Conservation (phyloP, 345 rosid genomes). For the Citrus reticulata region DNA sequence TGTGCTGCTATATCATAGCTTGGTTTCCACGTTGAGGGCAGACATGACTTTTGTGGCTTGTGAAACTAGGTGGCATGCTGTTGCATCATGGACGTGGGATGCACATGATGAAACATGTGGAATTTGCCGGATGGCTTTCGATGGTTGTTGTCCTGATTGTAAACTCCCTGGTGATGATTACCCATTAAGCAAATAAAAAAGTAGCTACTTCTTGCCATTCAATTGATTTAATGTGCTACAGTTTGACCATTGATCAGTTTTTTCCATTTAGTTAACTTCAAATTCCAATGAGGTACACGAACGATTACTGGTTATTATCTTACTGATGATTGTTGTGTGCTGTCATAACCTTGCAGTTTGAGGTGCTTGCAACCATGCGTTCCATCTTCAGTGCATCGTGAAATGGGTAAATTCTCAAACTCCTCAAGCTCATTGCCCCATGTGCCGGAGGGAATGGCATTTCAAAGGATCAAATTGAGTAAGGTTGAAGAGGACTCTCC, state of each 20-base stretch:
- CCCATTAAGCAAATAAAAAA: constrained; percentile 60
- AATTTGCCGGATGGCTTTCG: constrained; percentile 94
- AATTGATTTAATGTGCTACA: not conserved
- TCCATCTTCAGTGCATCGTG: constrained; percentile 93
- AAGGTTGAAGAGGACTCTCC: not conserved
- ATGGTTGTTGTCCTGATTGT: constrained; percentile 95
- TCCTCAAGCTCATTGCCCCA: constrained; percentile 86
- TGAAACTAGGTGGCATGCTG: constrained; percentile 83
- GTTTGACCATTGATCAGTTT: not conserved
- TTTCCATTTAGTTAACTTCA: not conserved
- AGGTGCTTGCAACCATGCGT: constrained; percentile 75
- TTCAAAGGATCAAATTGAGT: constrained; percentile 42
- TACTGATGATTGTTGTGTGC: not conserved
- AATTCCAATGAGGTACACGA: too few species aligned
- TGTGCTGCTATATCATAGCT: too few species aligned
- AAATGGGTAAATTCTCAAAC: constrained; percentile 94
- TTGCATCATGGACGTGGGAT: constrained; percentile 97
- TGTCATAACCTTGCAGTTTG: constrained; percentile 36
- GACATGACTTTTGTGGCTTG: too few species aligned
- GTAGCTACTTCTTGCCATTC: not conserved
- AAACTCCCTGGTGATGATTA: constrained; percentile 92
- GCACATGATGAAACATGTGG: constrained; percentile 97
- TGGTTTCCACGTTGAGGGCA: too few species aligned
- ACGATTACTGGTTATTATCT: not conserved
- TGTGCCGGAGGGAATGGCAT: constrained; percentile 87